Evolutionary conservation across 345 rosid genomes (phyloP).

Genomic region (Zanthoxylum bungeanum): DNA sequence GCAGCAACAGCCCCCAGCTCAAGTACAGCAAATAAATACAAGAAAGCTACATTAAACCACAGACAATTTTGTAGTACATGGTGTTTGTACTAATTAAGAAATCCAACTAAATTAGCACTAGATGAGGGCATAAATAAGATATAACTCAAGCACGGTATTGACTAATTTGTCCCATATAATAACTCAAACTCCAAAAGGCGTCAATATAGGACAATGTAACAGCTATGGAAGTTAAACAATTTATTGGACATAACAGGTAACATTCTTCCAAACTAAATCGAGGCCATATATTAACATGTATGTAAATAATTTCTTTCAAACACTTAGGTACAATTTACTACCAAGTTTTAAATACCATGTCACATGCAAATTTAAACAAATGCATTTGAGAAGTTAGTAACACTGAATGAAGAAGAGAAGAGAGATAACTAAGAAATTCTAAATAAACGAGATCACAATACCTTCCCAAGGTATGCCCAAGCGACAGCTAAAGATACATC

Average conservation of each 20-base stretch:
- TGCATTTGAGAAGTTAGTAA: not conserved
- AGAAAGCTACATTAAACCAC: not conserved
- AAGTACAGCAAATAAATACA: not conserved
- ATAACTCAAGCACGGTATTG: not conserved
- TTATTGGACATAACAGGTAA: not conserved
- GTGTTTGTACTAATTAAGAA: not conserved
- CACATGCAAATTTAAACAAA: not conserved
- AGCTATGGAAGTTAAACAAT: not conserved
- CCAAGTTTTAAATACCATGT: not conserved
- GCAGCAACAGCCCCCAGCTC: not conserved
- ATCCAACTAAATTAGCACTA: not conserved
- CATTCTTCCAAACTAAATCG: not conserved
- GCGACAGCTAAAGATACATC: constrained; percentile 82
- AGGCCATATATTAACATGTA: not conserved
- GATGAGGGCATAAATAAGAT: not conserved
- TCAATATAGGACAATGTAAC: not conserved
- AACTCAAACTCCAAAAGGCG: not conserved
- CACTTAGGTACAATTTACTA: not conserved
- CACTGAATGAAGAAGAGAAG: not conserved
- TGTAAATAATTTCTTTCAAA: not conserved
- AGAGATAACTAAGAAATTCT: not conserved
- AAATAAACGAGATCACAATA: constrained; percentile 20
- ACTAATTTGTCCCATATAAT: not conserved
- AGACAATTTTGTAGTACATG: not conserved
- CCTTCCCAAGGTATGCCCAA: constrained; percentile 96